phyloP scores from a whole-genome alignment of 1,139 yeast species.

The Geotrichum klebahnii region DNA sequence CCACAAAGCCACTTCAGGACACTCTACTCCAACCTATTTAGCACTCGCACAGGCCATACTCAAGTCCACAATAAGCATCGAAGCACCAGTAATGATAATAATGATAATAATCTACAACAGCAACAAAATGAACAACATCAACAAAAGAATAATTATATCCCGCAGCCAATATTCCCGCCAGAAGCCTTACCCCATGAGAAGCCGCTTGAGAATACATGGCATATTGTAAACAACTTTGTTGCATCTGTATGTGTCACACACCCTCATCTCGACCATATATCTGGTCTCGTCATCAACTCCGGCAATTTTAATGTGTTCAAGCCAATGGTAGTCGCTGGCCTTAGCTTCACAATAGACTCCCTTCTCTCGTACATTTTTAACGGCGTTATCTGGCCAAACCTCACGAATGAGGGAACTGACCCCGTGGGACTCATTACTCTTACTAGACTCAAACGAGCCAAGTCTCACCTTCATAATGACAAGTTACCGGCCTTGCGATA shows the following conservation, averaged over 20 bases:
- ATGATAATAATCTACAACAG: too few relatives aligned
- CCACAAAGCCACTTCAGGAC: background rate
- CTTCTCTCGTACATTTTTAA: constrained; percentile 61
- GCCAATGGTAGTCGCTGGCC: constrained; percentile 51
- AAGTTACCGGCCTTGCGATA: background rate
- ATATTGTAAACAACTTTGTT: constrained; percentile 34
- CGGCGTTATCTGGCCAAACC: constrained; percentile 75
- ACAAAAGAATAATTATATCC: background rate
- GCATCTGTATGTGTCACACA: constrained; percentile 63
- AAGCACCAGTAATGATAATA: too few relatives aligned
- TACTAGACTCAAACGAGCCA: background rate
- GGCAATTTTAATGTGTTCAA: constrained; percentile 46
- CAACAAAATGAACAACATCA: background rate
- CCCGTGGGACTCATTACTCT: constrained; percentile 31
- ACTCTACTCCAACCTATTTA: constrained; percentile 4
- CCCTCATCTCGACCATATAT: constrained; percentile 78
- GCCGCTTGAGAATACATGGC: constrained; percentile 37
- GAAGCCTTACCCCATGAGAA: constrained; percentile 29
- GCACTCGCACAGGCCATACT: background rate
- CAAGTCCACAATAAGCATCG: background rate
- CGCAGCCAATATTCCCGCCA: constrained; percentile 17
- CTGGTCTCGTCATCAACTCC: constrained; percentile 65
- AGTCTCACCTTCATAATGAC: background rate
- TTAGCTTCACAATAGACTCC: constrained; percentile 50
- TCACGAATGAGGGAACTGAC: constrained; percentile 42